Evolutionary conservation across 148 eudicot species (phyloP).

Genomic region (Fallopia convolvulus): DNA sequence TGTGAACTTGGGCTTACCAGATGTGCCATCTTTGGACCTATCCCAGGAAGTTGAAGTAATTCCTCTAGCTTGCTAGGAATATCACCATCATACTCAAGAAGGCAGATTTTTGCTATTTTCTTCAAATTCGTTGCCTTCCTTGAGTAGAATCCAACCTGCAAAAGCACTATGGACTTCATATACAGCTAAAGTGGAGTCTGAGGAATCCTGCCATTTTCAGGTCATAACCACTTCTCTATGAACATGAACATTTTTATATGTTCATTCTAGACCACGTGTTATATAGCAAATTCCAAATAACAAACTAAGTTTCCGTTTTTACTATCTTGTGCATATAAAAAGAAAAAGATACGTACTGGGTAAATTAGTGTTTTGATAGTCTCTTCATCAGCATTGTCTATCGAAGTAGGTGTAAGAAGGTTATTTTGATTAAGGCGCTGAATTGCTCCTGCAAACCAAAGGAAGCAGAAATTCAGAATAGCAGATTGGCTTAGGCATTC

Average conservation of each 20-base stretch:
- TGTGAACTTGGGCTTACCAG: slow-evolving; percentile 40
- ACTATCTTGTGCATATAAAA: not conserved
- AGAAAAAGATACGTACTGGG: slow-evolving; percentile 44
- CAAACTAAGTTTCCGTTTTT: not conserved
- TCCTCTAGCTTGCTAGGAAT: slow-evolving; percentile 76
- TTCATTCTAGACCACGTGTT: not conserved
- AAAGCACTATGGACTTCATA: slow-evolving; percentile 8
- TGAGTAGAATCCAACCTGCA: slow-evolving; percentile 86
- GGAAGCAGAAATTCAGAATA: not conserved
- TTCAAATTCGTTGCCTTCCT: slow-evolving; percentile 84
- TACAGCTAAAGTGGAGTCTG: not conserved
- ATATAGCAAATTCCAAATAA: not conserved
- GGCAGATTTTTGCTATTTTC: slow-evolving; percentile 76
- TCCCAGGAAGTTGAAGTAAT: slow-evolving; percentile 81
- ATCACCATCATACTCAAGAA: slow-evolving; percentile 67
- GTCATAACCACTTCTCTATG: not conserved
- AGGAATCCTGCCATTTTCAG: not conserved
- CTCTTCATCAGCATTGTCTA: slow-evolving; percentile 70
- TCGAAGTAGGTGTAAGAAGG: slow-evolving; percentile 61
- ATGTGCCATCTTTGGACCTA: slow-evolving; percentile 99
- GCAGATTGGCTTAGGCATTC: not conserved
- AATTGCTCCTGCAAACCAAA: slow-evolving; percentile 63
- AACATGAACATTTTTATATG: not conserved
- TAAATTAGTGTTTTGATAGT: slow-evolving; percentile 74
- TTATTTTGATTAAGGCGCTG: slow-evolving; percentile 74